Base-by-base conservation (phyloP, 2,329 filamentous ascomycete genomes). In the Diaporthe citri region DNA sequence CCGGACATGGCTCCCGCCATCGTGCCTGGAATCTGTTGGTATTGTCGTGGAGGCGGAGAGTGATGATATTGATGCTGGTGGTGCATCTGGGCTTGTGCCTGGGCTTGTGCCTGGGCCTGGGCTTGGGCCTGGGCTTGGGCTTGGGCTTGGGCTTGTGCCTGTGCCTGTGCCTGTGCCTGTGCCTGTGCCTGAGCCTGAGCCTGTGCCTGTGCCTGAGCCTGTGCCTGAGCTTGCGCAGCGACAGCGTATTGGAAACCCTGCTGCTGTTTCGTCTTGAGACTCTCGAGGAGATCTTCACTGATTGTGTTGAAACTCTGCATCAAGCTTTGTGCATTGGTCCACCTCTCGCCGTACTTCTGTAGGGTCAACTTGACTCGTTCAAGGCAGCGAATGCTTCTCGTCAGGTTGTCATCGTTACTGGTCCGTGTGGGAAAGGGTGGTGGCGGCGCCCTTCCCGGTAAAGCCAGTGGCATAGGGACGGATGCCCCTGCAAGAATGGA, bases 281-380 rank as follows among this genome's bases (percentile, higher is more conserved):
- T 82, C 4, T 86, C 83, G 34, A 87, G 77, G 7, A 87, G 83
- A 60, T 87, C 84, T 41, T 81, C 83, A 5, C 87, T 91, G 17
- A 86, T 85, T 66, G 81, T 80, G 76, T 91, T 87, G 78, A 92
- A 92, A 52, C 84, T 88, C 52, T 85, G 82, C 76, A 87, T 85
- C n/a, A 92, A 84, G 75, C 87, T 85, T 46, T 86, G 83, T 2
- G 90, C 88, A 75, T 91, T 87, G 4, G 87, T 87, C 91, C 91
- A 93, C 2, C 90, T 85, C 76, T 90, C 86, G 46, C 90, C 90
- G 74, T 89, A 92, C n/a, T 85, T 86, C 20, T 83, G 85, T 25
- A 93, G 82, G 1, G 88, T 90, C 75, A 89, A 85, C 4, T 86
- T 85, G 10, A 91, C 88, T 56, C 86, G 86, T 71, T 89, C 87